These are phyloP conservation scores for Zizania latifolia DNA, from an alignment of 176 grass and related monocot species.

Conservation along the genomic window DNA sequence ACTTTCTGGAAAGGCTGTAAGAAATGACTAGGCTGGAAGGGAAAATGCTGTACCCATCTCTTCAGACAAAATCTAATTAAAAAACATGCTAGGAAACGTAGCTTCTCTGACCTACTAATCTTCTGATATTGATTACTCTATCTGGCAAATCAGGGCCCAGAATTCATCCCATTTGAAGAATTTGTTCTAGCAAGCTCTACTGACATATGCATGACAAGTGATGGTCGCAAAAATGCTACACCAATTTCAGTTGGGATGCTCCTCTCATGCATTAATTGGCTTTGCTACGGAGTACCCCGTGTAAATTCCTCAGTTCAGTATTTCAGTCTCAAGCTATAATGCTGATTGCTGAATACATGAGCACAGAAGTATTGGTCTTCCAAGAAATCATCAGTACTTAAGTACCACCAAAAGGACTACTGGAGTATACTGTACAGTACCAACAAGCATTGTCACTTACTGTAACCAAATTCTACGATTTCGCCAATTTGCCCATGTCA, in stretches of 20 bases:
- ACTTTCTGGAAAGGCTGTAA: constrained; percentile 21
- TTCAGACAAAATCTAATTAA: neutral
- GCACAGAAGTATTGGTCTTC: neutral
- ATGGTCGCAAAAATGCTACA: too few relatives aligned
- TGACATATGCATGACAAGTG: neutral
- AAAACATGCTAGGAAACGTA: neutral
- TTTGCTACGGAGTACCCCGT: neutral
- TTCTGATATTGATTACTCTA: neutral
- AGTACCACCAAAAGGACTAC: neutral
- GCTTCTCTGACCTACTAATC: neutral
- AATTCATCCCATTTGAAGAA: neutral
- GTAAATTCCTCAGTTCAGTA: neutral
- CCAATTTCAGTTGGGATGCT: constrained; percentile 1
- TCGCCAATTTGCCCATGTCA: neutral
- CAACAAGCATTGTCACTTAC: neutral
- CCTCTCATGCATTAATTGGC: neutral
- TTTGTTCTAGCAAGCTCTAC: neutral
- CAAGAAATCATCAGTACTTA: neutral
- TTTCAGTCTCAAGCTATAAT: neutral
- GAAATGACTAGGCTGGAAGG: too few relatives aligned
- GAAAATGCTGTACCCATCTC: neutral
- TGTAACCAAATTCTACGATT: constrained; percentile 14
- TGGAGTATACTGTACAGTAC: neutral
- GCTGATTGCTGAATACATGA: neutral
- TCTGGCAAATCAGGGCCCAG: neutral